Base-by-base conservation (phyloP, 1,284 basidiomycete genomes). In the Rhodofomes roseus region DNA sequence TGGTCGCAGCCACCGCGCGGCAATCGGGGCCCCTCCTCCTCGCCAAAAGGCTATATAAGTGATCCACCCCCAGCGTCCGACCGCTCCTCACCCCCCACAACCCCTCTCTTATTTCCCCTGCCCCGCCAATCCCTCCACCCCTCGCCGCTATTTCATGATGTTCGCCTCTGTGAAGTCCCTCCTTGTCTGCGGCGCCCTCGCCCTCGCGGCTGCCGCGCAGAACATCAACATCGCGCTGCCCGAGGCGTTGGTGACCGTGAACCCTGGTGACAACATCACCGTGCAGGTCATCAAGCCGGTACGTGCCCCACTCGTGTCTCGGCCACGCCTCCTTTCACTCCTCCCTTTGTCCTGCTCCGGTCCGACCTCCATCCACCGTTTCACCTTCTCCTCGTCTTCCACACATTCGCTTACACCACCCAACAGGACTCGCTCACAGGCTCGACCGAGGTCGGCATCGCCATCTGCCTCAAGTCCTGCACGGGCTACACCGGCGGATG, bases 251-350 rank as follows among this genome's bases (percentile, higher is more conserved):
- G 55, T 72, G 5, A 62, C 65, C 0, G 68, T 82, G 18, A 53
- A 55, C 0, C 68, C 77, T 20, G 80, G 80, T 6, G 65, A 70
- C 6, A 67, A 65, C 31, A 56, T 82, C 53, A 73, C 68, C 31
- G 75, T 84, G 6, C 73, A 79, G 59, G 66, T 84, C 52, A 74
- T 77, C 57, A 71, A 74, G 56, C 75, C 77, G 1, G 82, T 85
- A 64, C 51, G 79, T 73, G 4, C 18, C 5, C 40, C 34, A 0
- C 18, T 4, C 29, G 8, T 39, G 31, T 39, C 16, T 39, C 37
- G n/a, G n/a, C n/a, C n/a, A 39, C 11, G 11, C 31, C 31, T 11
- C 31, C 31, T 34, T 16, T 39, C 37, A 9, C 37, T 39, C 16
- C n/a, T n/a, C n/a, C n/a, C 37, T 12, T 14, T 18, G 37, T 14